Evolutionary conservation across 768 basidiomycete species (phyloP).

Genomic region (Porpolomopsis calyptriformis): DNA sequence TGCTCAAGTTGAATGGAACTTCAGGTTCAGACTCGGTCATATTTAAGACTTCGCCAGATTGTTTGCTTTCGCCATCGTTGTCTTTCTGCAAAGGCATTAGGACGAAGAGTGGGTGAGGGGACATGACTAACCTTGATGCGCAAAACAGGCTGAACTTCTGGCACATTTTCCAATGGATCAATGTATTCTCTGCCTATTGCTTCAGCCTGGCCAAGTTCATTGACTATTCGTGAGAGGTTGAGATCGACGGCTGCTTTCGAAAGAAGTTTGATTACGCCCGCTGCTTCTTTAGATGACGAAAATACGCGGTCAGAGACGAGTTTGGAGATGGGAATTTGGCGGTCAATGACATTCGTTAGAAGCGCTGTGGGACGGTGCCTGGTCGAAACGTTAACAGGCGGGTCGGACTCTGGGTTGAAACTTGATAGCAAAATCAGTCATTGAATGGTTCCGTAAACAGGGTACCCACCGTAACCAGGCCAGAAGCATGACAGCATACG

Average conservation of each 20-base stretch:
- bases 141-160: constrained; percentile 53
- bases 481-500: constrained; percentile 62
- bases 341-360: constrained; percentile 35
- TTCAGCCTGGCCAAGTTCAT: constrained; percentile 47
- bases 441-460: neutral
- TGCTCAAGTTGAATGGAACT: constrained; percentile 67
- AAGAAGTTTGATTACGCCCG: constrained; percentile 42
- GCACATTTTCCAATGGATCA: constrained; percentile 41
- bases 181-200: constrained; percentile 27
- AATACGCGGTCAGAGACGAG: constrained; percentile 53
- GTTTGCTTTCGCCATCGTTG: constrained; percentile 10
- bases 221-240: constrained; percentile 38
- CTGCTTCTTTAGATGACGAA: constrained; percentile 43
- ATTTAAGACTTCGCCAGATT: constrained; percentile 11
- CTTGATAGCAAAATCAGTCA: constrained; percentile 17
- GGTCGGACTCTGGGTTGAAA: constrained; percentile 27
- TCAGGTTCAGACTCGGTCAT: constrained; percentile 21
- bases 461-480: constrained; percentile 42
- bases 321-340: constrained; percentile 37
- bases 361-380: constrained; percentile 23
- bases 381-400: constrained; percentile 11
- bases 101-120: neutral
- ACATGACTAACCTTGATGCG: constrained; percentile 14
- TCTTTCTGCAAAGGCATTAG: constrained; percentile 4
- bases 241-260: constrained; percentile 51